Conservation (phyloP, 768 basidiomycete genomes). For the Coprinopsis sp. region DNA sequence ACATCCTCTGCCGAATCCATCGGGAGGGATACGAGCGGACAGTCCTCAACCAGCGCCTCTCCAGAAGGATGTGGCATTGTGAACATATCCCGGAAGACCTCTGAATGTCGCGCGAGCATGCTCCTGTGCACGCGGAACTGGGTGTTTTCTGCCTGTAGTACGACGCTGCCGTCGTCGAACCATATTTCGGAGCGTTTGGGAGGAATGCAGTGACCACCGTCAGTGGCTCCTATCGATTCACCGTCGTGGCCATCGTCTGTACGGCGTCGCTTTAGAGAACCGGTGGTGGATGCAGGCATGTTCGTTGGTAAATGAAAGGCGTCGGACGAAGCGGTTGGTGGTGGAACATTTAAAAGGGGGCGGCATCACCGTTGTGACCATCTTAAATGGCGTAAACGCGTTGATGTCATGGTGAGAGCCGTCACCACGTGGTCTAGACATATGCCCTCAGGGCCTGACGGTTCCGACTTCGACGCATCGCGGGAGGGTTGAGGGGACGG, state of each 20-base stretch:
- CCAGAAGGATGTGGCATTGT: conserved; percentile 4
- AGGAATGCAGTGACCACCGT: background rate
- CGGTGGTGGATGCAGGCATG: background rate
- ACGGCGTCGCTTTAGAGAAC: background rate
- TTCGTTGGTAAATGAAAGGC: no score
- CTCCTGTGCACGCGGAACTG: conserved; percentile 21
- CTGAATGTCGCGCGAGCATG: conserved; percentile 17
- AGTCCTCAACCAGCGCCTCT: conserved; percentile 3
- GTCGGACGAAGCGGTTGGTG: background rate
- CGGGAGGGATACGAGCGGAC: conserved; percentile 12
- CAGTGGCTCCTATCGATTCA: background rate
- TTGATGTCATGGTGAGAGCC: no score
- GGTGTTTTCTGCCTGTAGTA: conserved; percentile 17
- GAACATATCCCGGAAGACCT: conserved; percentile 23
- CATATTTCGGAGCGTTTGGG: conserved; percentile 8
- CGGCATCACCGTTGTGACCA: no score
- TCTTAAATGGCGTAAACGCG: no score
- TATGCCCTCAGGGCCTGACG: no score
- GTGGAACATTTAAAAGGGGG: background rate
- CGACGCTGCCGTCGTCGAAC: conserved; percentile 21
- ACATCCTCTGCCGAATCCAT: conserved; percentile 11
- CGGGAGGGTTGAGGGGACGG: no score
- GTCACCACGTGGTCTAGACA: no score
- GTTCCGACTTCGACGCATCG: no score
- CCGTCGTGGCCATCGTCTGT: background rate